These are phyloP conservation scores for Torulaspora indica DNA, from an alignment of 805 yeast genomes.

Conservation along the genomic window DNA sequence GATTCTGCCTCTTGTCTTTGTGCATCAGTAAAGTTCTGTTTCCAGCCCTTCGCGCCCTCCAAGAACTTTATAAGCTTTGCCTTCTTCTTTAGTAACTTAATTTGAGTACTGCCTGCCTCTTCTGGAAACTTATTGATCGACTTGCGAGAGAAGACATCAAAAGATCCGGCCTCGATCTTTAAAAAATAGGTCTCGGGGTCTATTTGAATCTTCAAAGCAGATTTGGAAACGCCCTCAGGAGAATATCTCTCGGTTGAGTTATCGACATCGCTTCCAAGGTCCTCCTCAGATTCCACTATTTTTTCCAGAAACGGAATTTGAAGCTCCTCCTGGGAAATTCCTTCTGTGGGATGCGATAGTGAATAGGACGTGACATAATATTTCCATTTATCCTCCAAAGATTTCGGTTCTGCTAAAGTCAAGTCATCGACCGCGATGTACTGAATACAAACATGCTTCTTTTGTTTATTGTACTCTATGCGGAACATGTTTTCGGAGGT, in stretches of 20 bases:
- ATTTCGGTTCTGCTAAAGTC: conserved; percentile 66
- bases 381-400: conserved; percentile 80
- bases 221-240: conserved; percentile 56
- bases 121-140: conserved; percentile 43
- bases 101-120: conserved; percentile 6
- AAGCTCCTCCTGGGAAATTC: conserved; percentile 72
- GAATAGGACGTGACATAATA: conserved; percentile 89
- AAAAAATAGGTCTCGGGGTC: conserved; percentile 74
- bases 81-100: conserved; percentile 33
- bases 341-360: conserved; percentile 96
- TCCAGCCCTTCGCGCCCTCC: conserved; percentile 57
- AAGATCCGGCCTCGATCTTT: conserved; percentile 72
- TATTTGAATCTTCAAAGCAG: conserved; percentile 72
- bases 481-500: conserved; percentile 91
- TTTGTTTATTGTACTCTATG: conserved; percentile 58
- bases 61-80: conserved; percentile 39
- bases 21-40: conserved; percentile 42
- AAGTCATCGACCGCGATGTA: conserved; percentile 85
- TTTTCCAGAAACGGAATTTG: conserved; percentile 73
- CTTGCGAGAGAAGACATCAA: conserved; percentile 71
- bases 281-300: conserved; percentile 52
- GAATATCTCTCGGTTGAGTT: conserved; percentile 19
- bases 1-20: conserved; percentile 31
- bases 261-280: conserved; percentile 37
- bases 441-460: conserved; percentile 59